These are phyloP conservation scores for Artemisia tridentata DNA, from an alignment of 129 eudicot genomes.

Conservation along the genomic window DNA sequence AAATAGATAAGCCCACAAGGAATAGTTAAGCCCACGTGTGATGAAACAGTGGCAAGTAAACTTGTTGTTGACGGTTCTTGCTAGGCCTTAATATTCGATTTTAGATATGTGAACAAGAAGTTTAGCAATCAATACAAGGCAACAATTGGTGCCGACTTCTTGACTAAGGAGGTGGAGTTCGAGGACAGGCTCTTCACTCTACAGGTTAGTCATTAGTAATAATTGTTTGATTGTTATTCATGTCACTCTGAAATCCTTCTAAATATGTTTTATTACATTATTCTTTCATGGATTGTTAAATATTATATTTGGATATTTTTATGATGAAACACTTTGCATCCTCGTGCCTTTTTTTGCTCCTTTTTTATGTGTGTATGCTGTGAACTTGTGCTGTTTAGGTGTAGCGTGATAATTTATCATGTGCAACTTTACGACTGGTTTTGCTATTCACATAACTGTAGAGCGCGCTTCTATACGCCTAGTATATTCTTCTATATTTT, in stretches of 20 bases:
- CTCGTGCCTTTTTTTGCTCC: neutral
- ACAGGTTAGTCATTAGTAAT: slow-evolving; percentile 54
- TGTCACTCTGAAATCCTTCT: neutral
- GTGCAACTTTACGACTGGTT: too few relatives aligned
- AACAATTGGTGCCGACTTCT: slow-evolving; percentile 96
- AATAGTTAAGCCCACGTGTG: too few relatives aligned
- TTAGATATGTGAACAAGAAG: slow-evolving; percentile 93
- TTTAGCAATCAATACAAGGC: slow-evolving; percentile 99
- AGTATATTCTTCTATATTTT: too few relatives aligned
- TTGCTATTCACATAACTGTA: too few relatives aligned
- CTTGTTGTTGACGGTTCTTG: slow-evolving; percentile 20
- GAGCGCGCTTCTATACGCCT: too few relatives aligned
- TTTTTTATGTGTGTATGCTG: neutral
- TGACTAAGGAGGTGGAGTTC: slow-evolving; percentile 96
- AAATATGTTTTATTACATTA: slow-evolving; percentile 2
- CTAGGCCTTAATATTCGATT: slow-evolving; percentile 40
- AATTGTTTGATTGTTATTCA: neutral
- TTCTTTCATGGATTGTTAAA: neutral
- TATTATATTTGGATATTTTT: neutral
- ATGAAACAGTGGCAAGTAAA: neutral
- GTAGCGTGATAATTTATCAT: neutral
- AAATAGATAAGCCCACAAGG: too few relatives aligned
- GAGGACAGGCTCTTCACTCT: slow-evolving; percentile 97
- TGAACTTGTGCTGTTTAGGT: neutral
- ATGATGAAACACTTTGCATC: neutral